Percentiles rank a stretch among this genome's conserved stretches.
Evolutionary conservation across 1,139 yeast genomes (phyloP).

Genomic region (Schwanniomyces etchellsii): DNA sequence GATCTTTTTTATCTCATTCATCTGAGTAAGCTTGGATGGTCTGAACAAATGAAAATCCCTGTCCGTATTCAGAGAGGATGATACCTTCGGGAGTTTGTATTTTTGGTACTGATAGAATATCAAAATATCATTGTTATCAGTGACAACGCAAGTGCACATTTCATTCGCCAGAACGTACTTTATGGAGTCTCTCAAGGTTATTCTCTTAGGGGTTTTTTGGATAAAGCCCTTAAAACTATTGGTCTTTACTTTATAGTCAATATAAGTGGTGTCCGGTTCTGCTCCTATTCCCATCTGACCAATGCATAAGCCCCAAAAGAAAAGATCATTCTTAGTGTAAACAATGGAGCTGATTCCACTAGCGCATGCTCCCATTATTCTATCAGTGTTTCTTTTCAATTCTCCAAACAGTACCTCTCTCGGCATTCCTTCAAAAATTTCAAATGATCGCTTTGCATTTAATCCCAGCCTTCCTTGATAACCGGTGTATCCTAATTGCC

Average conservation of each 20-base stretch:
- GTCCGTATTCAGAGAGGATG: constrained; percentile 26
- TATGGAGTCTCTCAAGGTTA: constrained; percentile 45
- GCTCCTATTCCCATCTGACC: constrained; percentile 75
- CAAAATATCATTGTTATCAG: constrained; percentile 56
- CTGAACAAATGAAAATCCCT: constrained; percentile 48
- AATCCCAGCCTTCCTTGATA: constrained; percentile 5
- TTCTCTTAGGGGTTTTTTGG: constrained; percentile 37
- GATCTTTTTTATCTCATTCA: constrained; percentile 27
- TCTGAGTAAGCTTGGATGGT: constrained; percentile 44
- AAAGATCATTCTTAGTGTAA: constrained; percentile 46
- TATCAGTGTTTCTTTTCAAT: constrained; percentile 22
- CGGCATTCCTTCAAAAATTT: constrained; percentile 43
- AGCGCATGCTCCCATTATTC: constrained; percentile 52
- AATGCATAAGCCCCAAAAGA: constrained; percentile 75
- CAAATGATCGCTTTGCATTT: constrained; percentile 13
- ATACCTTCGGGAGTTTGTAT: constrained; percentile 40
- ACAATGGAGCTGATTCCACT: constrained; percentile 72
- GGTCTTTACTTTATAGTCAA: constrained; percentile 25
- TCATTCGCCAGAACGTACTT: constrained; percentile 65
- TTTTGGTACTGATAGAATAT: constrained; percentile 57
- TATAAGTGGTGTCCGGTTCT: constrained; percentile 7
- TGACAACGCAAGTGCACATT: constrained; percentile 61
- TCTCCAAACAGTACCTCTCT: constrained; percentile 42
- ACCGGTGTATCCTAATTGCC: constrained; percentile 55
- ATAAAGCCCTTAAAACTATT: constrained; percentile 27